Conservation (phyloP, 2,329 filamentous ascomycete species). For the Claviceps cyperi region DNA sequence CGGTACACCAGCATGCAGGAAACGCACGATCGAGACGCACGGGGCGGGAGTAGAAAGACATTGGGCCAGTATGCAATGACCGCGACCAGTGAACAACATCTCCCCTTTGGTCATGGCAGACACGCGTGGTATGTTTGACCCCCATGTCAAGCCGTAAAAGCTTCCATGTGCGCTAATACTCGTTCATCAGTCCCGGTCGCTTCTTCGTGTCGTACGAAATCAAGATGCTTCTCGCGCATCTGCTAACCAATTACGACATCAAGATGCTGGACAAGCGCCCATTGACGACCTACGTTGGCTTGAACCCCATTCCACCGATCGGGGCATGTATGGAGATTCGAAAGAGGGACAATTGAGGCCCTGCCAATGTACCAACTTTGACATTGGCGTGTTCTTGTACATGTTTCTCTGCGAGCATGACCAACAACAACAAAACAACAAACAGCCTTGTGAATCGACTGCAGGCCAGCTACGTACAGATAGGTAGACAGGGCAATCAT, state of each 20-base stretch:
- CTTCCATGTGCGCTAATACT: background rate
- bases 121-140: conserved; percentile 27
- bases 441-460: too few species aligned
- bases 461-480: too few species aligned
- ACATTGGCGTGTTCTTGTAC: background rate
- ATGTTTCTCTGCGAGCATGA: too few species aligned
- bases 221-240: conserved; percentile 37
- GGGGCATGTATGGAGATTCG: conserved; percentile 15
- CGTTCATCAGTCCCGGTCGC: conserved; percentile 27
- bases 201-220: conserved; percentile 43
- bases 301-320: conserved; percentile 21
- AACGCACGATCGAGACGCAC: conserved; percentile 16
- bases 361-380: background rate
- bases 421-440: too few species aligned
- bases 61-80: conserved; percentile 29
- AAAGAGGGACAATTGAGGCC: conserved; percentile 2
- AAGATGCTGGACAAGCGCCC: conserved; percentile 25
- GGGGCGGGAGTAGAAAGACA: conserved; percentile 15
- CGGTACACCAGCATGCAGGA: conserved; percentile 31
- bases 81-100: conserved; percentile 33
- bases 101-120: conserved; percentile 42
- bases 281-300: conserved; percentile 28
- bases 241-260: conserved; percentile 39
- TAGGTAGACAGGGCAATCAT: background rate
- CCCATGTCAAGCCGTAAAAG: too few species aligned